Evolutionary conservation across 345 rosid genomes (phyloP), one percentile per base, ranked within the genome.

Genomic region (Arabidopsis suecica): DNA sequence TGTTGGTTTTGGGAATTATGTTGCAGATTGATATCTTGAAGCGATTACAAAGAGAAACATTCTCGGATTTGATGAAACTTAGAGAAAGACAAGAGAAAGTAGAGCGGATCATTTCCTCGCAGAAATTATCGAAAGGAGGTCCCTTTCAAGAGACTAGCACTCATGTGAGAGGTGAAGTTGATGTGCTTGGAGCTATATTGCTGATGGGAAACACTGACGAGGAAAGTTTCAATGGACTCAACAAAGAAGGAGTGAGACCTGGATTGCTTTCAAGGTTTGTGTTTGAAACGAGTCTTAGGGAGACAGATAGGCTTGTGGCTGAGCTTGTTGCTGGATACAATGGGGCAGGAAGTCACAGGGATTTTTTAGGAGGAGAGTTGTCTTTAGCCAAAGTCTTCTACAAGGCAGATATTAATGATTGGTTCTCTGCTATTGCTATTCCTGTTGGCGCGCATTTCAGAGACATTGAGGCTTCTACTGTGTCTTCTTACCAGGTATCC

Each of bases 11-110:
- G 16, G 53, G 62, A 33, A 14, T 37, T 58, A 12, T 67, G 71
- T 79, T 14, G 66, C 89, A 91, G 98, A 90, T 91, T 86, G 97
- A 91, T 75, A 94, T 90, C 69, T 79, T 94, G 88, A 94, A 94
- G 89, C 85, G 96, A 48, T 84, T 94, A 82, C 97, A 94, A 56
- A 82, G 88, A 64, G 97, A 94, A 86, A 81, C 89, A 33, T 91
- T 94, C 78, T 87, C 97, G 0, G 96, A 91, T 73, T 70, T 85
- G 54, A 90, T 91, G 97, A 91, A 89, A 69, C 89, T 91, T 30
- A 84, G 96, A 76, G 97, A 90, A 60, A 83, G 97, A 73, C 96
- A 90, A 78, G 97, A 94, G 68, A 94, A 90, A 80, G 84, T 91
- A 10, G 97, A 94, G 69, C 69, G 86, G 9, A 22, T 89, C 6